Percentiles rank a stretch among this genome's conserved stretches.
Conservation (phyloP, 306 rosid species). For the Quercus cerris region DNA sequence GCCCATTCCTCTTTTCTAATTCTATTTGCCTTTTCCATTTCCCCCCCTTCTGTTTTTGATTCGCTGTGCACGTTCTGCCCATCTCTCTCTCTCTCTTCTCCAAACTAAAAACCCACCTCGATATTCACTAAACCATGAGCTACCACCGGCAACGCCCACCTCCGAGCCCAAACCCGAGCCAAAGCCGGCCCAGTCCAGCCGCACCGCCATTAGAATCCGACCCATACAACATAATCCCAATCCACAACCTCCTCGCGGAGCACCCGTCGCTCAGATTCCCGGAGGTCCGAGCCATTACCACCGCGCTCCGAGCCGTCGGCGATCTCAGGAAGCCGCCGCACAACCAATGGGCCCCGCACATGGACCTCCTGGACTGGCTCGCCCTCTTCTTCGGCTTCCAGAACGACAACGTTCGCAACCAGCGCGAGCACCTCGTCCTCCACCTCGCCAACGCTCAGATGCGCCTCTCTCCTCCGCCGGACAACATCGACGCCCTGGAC, state of each 20-base stretch:
- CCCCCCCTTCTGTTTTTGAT: not conserved
- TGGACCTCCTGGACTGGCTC: constrained; percentile 94
- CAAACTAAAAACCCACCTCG: not conserved
- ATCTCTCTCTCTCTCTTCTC: not conserved
- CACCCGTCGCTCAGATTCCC: constrained; percentile 90
- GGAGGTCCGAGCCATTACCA: constrained; percentile 82
- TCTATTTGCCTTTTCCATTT: too few species aligned
- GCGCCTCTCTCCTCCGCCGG: constrained; percentile 92
- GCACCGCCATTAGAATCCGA: constrained; percentile 35
- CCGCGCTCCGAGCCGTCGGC: constrained; percentile 63
- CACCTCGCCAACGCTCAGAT: constrained; percentile 96
- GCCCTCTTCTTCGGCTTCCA: constrained; percentile 86
- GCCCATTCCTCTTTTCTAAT: constrained; percentile 8
- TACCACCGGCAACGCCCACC: constrained; percentile 37
- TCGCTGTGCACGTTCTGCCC: constrained; percentile 20
- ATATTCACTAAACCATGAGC: constrained; percentile 27
- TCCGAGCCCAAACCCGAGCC: not conserved
- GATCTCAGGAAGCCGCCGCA: constrained; percentile 73
- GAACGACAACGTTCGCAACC: constrained; percentile 81
- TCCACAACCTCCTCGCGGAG: constrained; percentile 81
- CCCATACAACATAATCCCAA: constrained; percentile 77
- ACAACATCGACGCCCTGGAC: constrained; percentile 77
- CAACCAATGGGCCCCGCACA: constrained; percentile 56
- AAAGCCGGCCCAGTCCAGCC: not conserved
- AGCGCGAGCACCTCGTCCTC: constrained; percentile 91